These are phyloP conservation scores for Exophiala phaeomuriformis DNA, from an alignment of 2,329 filamentous ascomycete genomes.

Conservation along the genomic window DNA sequence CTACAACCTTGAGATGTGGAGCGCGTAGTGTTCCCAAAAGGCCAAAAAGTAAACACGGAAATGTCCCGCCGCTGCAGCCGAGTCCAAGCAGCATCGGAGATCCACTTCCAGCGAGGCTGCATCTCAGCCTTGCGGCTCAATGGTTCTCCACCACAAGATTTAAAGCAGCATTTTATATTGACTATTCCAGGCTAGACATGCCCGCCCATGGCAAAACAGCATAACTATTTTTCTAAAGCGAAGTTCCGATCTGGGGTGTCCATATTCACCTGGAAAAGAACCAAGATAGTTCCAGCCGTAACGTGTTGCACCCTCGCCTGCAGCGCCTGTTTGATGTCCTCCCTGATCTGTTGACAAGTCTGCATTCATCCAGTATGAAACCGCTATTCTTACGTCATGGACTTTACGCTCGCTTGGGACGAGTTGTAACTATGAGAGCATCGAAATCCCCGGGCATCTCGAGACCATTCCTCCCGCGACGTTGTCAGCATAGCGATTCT, in stretches of 20 bases:
- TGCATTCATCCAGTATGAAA: neutral
- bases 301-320: neutral
- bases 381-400: neutral
- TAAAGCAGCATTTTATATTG: neutral
- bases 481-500: conserved; percentile 7
- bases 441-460: neutral
- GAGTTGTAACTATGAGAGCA: neutral
- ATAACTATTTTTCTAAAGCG: neutral
- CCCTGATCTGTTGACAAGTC: neutral
- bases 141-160: neutral
- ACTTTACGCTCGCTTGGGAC: neutral
- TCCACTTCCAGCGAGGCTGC: neutral
- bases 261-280: neutral
- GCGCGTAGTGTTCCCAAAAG: conserved; percentile 5
- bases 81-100: neutral
- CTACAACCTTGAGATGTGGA: neutral
- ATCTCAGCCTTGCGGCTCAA: neutral
- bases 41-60: conserved; percentile 12
- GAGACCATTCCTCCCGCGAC: conserved; percentile 1
- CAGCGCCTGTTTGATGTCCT: neutral
- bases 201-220: neutral
- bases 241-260: neutral
- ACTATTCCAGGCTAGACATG: neutral
- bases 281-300: neutral
- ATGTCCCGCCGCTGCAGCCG: neutral